Percentiles rank a stretch among this genome's conserved stretches.
These are phyloP conservation scores for Ascoidea asiatica DNA, from an alignment of 805 yeast genomes.

Conservation along the genomic window DNA sequence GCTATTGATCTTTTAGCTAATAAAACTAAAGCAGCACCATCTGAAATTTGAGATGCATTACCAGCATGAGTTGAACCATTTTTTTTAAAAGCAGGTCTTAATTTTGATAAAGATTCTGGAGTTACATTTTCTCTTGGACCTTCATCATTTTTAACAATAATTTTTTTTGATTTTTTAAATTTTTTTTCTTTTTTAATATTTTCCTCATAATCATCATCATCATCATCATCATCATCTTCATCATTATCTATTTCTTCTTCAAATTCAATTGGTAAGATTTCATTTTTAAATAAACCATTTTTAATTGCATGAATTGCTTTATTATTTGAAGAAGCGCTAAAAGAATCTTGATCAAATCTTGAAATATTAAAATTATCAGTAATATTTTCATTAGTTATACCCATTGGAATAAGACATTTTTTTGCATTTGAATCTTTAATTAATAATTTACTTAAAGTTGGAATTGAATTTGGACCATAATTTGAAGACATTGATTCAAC, in stretches of 20 bases:
- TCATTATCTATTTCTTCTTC: slow-evolving; percentile 29
- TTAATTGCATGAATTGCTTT: slow-evolving; percentile 72
- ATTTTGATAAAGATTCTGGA: slow-evolving; percentile 54
- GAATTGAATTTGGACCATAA: slow-evolving; percentile 71
- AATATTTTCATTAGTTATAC: slow-evolving; percentile 87
- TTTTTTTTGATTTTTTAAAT: slow-evolving; percentile 15
- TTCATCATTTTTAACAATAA: slow-evolving; percentile 56
- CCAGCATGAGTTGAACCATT: slow-evolving; percentile 91
- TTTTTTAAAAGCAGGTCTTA: slow-evolving; percentile 76
- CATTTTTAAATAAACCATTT: slow-evolving; percentile 70
- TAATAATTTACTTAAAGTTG: slow-evolving; percentile 40
- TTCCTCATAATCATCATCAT: slow-evolving; percentile 23
- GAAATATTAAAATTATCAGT: slow-evolving; percentile 51
- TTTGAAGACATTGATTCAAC: slow-evolving; percentile 89
- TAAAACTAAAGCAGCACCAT: slow-evolving; percentile 88
- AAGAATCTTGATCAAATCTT: slow-evolving; percentile 70
- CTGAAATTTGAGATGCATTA: slow-evolving; percentile 90
- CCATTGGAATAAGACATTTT: slow-evolving; percentile 90
- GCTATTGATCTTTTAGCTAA: slow-evolving; percentile 82
- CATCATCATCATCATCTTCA: slow-evolving; percentile 45
- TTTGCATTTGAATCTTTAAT: slow-evolving; percentile 32
- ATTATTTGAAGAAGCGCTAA: slow-evolving; percentile 76
- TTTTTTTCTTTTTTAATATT: slow-evolving; percentile 6
- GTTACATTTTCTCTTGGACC: slow-evolving; percentile 88
- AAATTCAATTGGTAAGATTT: slow-evolving; percentile 71